phyloP scores from a whole-genome alignment of 2,329 filamentous ascomycete species.

The Bertia moriformis region DNA sequence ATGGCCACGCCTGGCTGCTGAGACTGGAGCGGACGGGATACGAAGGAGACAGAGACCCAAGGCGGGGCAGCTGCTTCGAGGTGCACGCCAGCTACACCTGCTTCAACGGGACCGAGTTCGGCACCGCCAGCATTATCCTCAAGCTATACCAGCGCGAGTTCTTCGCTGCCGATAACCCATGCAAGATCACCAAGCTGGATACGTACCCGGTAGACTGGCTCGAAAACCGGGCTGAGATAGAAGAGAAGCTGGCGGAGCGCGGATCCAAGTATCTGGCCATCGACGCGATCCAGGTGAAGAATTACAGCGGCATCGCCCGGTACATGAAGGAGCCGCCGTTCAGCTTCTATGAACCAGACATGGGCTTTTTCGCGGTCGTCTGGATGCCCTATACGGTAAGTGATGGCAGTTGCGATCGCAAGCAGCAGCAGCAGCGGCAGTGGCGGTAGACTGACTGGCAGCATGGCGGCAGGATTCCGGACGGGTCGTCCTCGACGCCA shows the following conservation, averaged over 20 bases:
- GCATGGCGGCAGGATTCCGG: too few relatives aligned
- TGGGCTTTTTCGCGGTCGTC: conserved; percentile 9
- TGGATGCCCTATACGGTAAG: conserved; percentile 13
- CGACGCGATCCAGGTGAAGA: conserved; percentile 1
- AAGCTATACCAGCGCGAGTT: conserved; percentile 7
- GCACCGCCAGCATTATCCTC: conserved; percentile 6
- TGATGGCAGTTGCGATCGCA: too few relatives aligned
- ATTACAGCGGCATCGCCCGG: conserved; percentile 11
- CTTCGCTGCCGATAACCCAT: conserved; percentile 10
- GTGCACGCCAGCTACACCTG: conserved; percentile 11
- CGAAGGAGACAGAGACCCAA: conserved; percentile 5
- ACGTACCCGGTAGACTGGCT: conserved; percentile 10
- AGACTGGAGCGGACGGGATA: conserved; percentile 11
- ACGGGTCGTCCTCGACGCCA: conserved; percentile 12
- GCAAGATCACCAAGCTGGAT: conserved; percentile 10
- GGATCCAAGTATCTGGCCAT: conserved; percentile 9
- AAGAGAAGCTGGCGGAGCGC: conserved; percentile 6
- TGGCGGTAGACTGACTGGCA: too few relatives aligned
- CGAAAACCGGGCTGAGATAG: too few relatives aligned
- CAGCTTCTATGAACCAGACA: conserved; percentile 8
- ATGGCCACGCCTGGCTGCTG: conserved; percentile 12
- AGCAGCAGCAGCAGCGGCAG: too few relatives aligned
- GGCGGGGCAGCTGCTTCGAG: conserved; percentile 9
- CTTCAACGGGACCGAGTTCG: conserved; percentile 8
- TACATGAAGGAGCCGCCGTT: conserved; percentile 10